Percentiles rank a stretch among this genome's conserved stretches.
phyloP scores from a whole-genome alignment of 805 yeast genomes.

The Myxozyma geophila region DNA sequence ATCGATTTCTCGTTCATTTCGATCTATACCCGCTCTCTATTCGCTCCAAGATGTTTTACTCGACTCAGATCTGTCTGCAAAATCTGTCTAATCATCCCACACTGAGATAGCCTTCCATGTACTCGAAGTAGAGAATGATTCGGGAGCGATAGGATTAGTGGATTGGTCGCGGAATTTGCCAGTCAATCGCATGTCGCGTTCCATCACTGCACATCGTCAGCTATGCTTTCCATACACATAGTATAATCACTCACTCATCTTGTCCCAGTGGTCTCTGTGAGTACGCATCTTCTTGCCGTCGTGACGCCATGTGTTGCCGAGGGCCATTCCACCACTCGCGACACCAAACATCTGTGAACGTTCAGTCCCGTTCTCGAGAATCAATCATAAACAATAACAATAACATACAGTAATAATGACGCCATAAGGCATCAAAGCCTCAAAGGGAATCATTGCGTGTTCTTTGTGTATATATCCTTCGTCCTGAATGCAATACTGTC shows the following conservation, averaged over 20 bases:
- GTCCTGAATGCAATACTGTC: neutral
- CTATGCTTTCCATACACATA: too few species aligned
- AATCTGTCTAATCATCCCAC: constrained; percentile 12
- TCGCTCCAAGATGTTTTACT: neutral
- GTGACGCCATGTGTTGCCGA: constrained; percentile 52
- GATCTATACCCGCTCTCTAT: neutral
- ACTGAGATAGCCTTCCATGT: constrained; percentile 43
- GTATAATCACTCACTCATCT: constrained; percentile 20
- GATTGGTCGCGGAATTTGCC: constrained; percentile 73
- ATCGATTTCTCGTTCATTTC: too few species aligned
- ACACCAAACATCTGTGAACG: constrained; percentile 38
- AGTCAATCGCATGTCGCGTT: constrained; percentile 76
- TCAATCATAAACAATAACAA: neutral
- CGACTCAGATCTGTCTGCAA: neutral
- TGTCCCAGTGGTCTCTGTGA: constrained; percentile 35
- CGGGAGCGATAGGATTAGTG: constrained; percentile 72
- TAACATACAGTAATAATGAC: constrained; percentile 57
- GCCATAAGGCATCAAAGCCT: constrained; percentile 66
- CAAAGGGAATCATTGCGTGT: constrained; percentile 64
- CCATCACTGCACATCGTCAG: constrained; percentile 50
- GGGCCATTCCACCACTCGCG: constrained; percentile 59
- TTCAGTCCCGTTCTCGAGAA: constrained; percentile 2
- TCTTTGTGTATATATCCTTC: too few species aligned
- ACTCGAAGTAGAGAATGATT: constrained; percentile 75
- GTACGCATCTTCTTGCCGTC: constrained; percentile 48